Conservation (phyloP, 257 asterid genomes). For the Ehretia macrophylla region DNA sequence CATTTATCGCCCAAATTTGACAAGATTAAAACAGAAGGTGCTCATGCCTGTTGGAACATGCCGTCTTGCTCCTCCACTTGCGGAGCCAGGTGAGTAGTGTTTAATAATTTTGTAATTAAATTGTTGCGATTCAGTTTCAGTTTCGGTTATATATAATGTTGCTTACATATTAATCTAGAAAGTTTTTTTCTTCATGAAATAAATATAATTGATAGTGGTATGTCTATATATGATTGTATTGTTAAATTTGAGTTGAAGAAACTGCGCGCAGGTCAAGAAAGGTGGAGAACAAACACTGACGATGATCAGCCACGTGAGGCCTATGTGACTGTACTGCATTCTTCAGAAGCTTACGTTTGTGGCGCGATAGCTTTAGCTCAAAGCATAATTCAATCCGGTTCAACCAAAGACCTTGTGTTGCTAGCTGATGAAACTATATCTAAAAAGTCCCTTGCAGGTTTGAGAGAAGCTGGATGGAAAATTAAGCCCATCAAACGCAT, state of each 20-base stretch:
- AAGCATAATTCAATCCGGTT: conserved; percentile 28
- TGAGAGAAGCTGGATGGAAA: conserved; percentile 37
- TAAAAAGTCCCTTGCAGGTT: conserved; percentile 17
- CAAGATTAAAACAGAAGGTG: conserved; percentile 41
- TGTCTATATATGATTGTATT: too few species aligned
- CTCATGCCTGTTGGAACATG: conserved; percentile 78
- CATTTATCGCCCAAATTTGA: conserved; percentile 46
- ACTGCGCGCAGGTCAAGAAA: conserved; percentile 21
- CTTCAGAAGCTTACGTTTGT: conserved; percentile 43
- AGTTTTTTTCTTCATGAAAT: too few species aligned
- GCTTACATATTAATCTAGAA: too few species aligned
- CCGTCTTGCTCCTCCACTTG: conserved; percentile 43
- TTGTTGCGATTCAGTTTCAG: too few species aligned
- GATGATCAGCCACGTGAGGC: conserved; percentile 30
- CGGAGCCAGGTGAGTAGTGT: conserved; percentile 42
- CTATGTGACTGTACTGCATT: conserved; percentile 35
- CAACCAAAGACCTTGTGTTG: conserved; percentile 36
- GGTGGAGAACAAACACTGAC: conserved; percentile 5
- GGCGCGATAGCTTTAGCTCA: conserved; percentile 43
- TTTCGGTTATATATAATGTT: too few species aligned
- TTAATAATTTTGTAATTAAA: too few species aligned
- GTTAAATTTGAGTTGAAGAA: too few species aligned
- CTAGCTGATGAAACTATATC: conserved; percentile 32
- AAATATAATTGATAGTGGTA: too few species aligned
- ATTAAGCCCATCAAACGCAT: conserved; percentile 29